A percentile compares a stretch with the other conserved stretches of the same genome.
These are phyloP conservation scores for Coniella vitis DNA, from an alignment of 2,329 filamentous ascomycete species.

Conservation along the genomic window DNA sequence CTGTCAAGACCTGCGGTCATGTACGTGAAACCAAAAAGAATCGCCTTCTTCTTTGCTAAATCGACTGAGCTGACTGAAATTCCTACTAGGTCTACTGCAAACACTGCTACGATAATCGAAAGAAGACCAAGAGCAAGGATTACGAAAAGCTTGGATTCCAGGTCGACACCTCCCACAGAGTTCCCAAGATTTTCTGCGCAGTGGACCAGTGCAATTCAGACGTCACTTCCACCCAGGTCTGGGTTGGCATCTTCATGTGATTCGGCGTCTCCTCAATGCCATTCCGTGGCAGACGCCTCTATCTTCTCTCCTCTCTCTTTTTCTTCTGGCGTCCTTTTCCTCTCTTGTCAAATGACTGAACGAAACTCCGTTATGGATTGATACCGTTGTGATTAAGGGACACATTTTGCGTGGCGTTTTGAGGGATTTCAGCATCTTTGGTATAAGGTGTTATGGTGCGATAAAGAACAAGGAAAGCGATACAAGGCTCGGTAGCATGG, in stretches of 20 bases:
- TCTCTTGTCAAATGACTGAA: too few relatives aligned
- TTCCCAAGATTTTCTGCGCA: constrained; percentile 41
- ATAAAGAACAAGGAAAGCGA: neutral
- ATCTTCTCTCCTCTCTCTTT: too few relatives aligned
- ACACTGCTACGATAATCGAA: constrained; percentile 52
- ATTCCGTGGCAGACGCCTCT: constrained; percentile 1
- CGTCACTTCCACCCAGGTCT: constrained; percentile 46
- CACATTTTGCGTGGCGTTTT: constrained; percentile 33
- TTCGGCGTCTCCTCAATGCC: neutral
- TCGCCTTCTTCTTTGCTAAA: constrained; percentile 3
- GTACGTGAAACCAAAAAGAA: constrained; percentile 44
- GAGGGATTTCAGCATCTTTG: neutral
- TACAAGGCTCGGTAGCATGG: neutral
- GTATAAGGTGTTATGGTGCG: neutral
- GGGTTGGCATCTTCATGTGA: constrained; percentile 56
- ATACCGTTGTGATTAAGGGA: neutral
- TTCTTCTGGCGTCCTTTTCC: too few relatives aligned
- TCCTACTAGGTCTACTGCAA: constrained; percentile 64
- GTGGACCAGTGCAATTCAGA: constrained; percentile 52
- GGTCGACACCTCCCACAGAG: constrained; percentile 21
- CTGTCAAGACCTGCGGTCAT: constrained; percentile 84
- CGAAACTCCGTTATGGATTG: too few relatives aligned
- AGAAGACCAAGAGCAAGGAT: constrained; percentile 28
- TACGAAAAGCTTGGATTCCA: constrained; percentile 30
- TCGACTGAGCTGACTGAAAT: neutral